These are phyloP conservation scores for Forsythia viridissima DNA, from an alignment of 257 asterid genomes.

Conservation along the genomic window DNA sequence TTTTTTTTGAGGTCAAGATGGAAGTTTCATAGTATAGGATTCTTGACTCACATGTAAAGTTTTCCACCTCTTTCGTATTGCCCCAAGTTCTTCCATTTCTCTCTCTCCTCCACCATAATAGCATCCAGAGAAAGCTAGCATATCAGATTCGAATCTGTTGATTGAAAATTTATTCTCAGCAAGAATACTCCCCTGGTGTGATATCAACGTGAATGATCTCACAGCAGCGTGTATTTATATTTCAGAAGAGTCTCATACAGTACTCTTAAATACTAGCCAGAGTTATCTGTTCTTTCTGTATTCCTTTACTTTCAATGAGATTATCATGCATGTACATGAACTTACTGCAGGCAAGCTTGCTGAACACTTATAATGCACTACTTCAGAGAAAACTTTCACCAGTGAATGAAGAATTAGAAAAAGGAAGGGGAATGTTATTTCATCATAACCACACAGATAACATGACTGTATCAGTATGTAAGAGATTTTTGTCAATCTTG, in stretches of 20 bases:
- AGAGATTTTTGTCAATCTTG: too few relatives aligned
- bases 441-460: too few relatives aligned
- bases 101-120: slow-evolving; percentile 71
- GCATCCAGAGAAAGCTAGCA: slow-evolving; percentile 88
- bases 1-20: neutral
- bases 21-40: neutral
- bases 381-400: too few relatives aligned
- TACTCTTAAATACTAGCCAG: neutral
- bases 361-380: neutral
- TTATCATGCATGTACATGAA: neutral
- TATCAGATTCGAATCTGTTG: slow-evolving; percentile 76
- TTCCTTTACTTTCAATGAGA: neutral
- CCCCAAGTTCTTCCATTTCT: slow-evolving; percentile 51
- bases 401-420: too few relatives aligned
- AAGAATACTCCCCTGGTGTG: neutral
- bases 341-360: neutral
- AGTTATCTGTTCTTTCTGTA: too few relatives aligned
- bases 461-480: too few relatives aligned
- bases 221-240: neutral
- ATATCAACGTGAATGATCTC: neutral
- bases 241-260: neutral
- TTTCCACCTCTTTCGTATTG: slow-evolving; percentile 70
- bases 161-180: slow-evolving; percentile 10
- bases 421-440: too few relatives aligned
- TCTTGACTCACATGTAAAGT: slow-evolving; percentile 54